Percentiles rank a stretch among this genome's conserved stretches.
These are phyloP conservation scores for Puccinia novopanici DNA, from an alignment of 1,284 basidiomycete species.

Conservation along the genomic window DNA sequence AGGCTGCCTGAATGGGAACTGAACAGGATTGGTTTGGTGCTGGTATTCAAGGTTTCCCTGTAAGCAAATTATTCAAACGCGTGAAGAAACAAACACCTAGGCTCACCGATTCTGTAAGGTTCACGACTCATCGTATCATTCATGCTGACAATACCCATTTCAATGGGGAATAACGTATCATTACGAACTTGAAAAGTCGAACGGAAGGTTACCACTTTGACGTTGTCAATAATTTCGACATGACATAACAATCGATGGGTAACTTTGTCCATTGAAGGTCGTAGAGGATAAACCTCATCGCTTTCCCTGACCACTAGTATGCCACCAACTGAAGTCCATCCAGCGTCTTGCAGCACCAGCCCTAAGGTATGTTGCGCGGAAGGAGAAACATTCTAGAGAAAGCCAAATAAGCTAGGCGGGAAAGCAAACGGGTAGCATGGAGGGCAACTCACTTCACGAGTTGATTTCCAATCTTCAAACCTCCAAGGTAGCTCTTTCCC, in stretches of 20 bases:
- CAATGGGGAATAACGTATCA: constrained; percentile 85
- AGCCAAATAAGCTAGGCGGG: constrained; percentile 43
- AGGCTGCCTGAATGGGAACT: constrained; percentile 87
- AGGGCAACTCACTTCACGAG: constrained; percentile 73
- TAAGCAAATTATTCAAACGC: constrained; percentile 17
- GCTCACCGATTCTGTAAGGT: constrained; percentile 77
- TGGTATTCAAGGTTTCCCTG: constrained; percentile 55
- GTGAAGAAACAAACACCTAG: not conserved
- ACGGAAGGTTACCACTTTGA: constrained; percentile 91
- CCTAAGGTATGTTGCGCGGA: constrained; percentile 79
- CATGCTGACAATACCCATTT: constrained; percentile 85
- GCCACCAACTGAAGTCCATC: constrained; percentile 86
- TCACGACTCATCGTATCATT: constrained; percentile 77
- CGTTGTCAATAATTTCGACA: constrained; percentile 84
- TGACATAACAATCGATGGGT: constrained; percentile 85
- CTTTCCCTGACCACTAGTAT: constrained; percentile 94
- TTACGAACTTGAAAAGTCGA: constrained; percentile 94
- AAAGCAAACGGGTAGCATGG: not conserved
- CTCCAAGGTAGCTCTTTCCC: constrained; percentile 87
- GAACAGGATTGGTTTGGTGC: constrained; percentile 85
- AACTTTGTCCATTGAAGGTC: constrained; percentile 75
- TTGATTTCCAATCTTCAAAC: constrained; percentile 93
- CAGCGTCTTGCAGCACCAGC: constrained; percentile 78
- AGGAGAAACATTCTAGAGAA: constrained; percentile 72
- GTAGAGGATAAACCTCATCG: constrained; percentile 81